A percentile compares a stretch with the other conserved stretches of the same genome.
Evolutionary conservation across 2,329 filamentous ascomycete genomes (phyloP).

Genomic region (Microcyclospora tardicrescens): DNA sequence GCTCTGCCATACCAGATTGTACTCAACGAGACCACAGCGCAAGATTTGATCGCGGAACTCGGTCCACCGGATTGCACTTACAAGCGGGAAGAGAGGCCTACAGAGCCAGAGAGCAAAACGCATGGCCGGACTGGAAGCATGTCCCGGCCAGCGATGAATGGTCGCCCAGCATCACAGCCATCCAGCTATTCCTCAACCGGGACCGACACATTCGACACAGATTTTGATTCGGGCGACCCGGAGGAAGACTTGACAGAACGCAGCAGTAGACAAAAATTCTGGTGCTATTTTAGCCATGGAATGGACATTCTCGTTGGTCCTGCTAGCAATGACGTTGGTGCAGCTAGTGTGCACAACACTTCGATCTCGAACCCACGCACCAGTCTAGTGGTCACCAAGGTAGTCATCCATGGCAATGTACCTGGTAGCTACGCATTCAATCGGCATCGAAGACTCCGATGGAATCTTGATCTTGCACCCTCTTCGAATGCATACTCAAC

Average conservation of each 20-base stretch:
- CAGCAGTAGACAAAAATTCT: conserved; percentile 53
- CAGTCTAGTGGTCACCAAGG: conserved; percentile 65
- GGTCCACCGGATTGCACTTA: conserved; percentile 92
- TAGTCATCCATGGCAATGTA: conserved; percentile 89
- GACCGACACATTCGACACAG: conserved; percentile 32
- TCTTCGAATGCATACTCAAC: conserved; percentile 17
- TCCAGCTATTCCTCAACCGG: conserved; percentile 27
- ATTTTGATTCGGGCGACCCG: conserved; percentile 37
- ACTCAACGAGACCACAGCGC: conserved; percentile 77
- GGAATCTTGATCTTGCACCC: conserved; percentile 45
- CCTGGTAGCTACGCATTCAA: conserved; percentile 97
- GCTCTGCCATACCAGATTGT: conserved; percentile 55
- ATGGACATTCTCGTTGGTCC: conserved; percentile 88
- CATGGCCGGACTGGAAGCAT: conserved; percentile 13
- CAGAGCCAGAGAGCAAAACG: conserved; percentile 7
- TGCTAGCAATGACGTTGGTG: conserved; percentile 35
- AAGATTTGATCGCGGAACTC: conserved; percentile 80
- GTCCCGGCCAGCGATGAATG: conserved; percentile 14
- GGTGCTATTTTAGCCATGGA: conserved; percentile 93
- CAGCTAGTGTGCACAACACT: conserved; percentile 1
- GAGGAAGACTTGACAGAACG: conserved; percentile 49
- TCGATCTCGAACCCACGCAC: conserved; percentile 12
- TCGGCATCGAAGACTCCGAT: conserved; percentile 76
- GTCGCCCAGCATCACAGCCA: conserved; percentile 18
- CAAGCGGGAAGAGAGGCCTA: conserved; percentile 30